These are phyloP conservation scores for Pythium monospermum DNA, from an alignment of 352 stramenopile genomes.

Conservation along the genomic window DNA sequence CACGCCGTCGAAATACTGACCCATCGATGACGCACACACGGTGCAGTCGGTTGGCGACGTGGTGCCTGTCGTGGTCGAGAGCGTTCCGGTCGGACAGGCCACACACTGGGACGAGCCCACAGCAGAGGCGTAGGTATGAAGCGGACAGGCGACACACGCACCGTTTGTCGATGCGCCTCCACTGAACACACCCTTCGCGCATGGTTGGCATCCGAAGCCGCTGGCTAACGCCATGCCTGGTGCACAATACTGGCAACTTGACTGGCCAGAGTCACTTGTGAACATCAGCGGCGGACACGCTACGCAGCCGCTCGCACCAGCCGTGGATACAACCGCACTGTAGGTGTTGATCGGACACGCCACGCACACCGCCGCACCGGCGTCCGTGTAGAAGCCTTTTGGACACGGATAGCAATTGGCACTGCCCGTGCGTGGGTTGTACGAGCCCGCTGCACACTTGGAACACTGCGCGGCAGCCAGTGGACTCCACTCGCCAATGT, in stretches of 20 bases:
- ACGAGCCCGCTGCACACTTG: conserved; percentile 41
- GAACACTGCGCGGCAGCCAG: conserved; percentile 27
- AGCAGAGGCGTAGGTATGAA: conserved; percentile 27
- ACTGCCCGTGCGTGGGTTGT: conserved; percentile 34
- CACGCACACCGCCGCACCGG: conserved; percentile 23
- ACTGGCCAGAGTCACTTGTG: conserved; percentile 30
- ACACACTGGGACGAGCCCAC: not conserved
- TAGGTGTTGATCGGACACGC: conserved; percentile 53
- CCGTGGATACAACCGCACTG: conserved; percentile 20
- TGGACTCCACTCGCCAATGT: conserved; percentile 38
- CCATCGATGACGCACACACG: conserved; percentile 18
- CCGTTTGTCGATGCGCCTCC: conserved; percentile 22
- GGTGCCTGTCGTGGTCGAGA: conserved; percentile 24
- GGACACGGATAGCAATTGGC: conserved; percentile 45
- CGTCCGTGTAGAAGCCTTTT: conserved; percentile 54
- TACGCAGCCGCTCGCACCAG: conserved; percentile 22
- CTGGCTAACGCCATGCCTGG: not conserved
- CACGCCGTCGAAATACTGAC: conserved; percentile 28
- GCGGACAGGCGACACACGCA: conserved; percentile 39
- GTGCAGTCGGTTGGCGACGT: conserved; percentile 27
- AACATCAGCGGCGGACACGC: conserved; percentile 33
- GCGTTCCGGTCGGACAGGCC: conserved; percentile 22
- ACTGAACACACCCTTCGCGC: conserved; percentile 32
- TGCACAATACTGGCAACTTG: conserved; percentile 3
- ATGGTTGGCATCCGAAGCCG: conserved; percentile 26